Conservation (phyloP, 768 basidiomycete species). For the Xerocomus potaroensis region DNA sequence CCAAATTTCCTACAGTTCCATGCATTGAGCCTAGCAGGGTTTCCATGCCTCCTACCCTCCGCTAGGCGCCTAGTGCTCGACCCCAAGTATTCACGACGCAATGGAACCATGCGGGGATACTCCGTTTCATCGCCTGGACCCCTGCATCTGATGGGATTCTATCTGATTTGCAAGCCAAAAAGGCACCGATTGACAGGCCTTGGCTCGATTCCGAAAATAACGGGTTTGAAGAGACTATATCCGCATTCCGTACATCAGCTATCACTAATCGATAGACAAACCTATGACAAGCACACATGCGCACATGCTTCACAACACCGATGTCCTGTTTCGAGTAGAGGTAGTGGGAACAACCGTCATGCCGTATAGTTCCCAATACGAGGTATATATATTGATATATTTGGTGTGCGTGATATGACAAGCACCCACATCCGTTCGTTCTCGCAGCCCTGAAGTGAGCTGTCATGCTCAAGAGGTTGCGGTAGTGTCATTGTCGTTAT, state of each 20-base stretch:
- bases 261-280: conserved; percentile 3
- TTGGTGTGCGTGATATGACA: conserved; percentile 16
- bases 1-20: neutral
- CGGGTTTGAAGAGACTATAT: conserved; percentile 2
- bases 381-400: conserved; percentile 22
- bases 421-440: conserved; percentile 13
- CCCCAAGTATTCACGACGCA: conserved; percentile 4
- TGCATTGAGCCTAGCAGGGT: neutral
- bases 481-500: conserved; percentile 2
- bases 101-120: conserved; percentile 25
- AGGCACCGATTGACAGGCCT: conserved; percentile 12
- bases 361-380: conserved; percentile 24
- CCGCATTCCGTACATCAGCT: conserved; percentile 3
- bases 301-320: neutral
- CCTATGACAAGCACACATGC: conserved; percentile 2
- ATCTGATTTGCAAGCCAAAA: conserved; percentile 1
- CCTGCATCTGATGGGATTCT: conserved; percentile 8
- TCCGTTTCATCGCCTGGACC: conserved; percentile 2
- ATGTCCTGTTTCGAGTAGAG: conserved; percentile 1
- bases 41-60: neutral
- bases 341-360: conserved; percentile 13
- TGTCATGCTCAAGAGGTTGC: neutral
- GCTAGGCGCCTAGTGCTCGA: neutral
- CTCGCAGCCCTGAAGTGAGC: conserved; percentile 5
- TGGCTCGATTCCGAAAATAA: conserved; percentile 8